Conservation (phyloP, 148 eudicot genomes). For the Gaultheria prostrata region DNA sequence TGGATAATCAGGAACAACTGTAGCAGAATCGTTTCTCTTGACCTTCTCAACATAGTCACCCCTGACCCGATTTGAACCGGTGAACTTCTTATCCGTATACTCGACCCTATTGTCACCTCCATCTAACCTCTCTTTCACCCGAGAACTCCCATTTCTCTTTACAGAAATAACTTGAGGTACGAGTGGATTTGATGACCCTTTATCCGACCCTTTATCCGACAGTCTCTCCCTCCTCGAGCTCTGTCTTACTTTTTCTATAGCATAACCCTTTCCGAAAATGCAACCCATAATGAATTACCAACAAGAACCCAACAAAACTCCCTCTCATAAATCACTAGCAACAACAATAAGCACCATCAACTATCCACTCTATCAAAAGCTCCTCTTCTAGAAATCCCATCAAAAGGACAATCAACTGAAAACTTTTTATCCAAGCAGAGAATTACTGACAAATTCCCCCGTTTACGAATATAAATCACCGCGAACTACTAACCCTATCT, state of each 20-base stretch:
- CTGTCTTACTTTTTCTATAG: conserved; percentile 33
- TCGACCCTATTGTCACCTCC: conserved; percentile 42
- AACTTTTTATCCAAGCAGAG: conserved; percentile 1
- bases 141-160: conserved; percentile 46
- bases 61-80: conserved; percentile 40
- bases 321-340: conserved; percentile 16
- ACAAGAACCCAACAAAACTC: conserved; percentile 16
- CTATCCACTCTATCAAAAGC: not conserved
- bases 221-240: conserved; percentile 39
- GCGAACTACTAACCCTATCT: not conserved
- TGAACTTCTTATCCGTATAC: conserved; percentile 49
- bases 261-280: conserved; percentile 55
- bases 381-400: conserved; percentile 15
- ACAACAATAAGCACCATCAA: not conserved
- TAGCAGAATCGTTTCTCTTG: conserved; percentile 35
- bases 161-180: conserved; percentile 28
- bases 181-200: conserved; percentile 32
- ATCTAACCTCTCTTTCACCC: conserved; percentile 33
- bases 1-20: conserved; percentile 29
- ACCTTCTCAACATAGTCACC: conserved; percentile 51
- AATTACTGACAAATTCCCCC: conserved; percentile 18
- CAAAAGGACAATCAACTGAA: not conserved
- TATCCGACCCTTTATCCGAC: conserved; percentile 34
- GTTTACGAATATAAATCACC: conserved; percentile 17
- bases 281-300: conserved; percentile 73